Conservation (phyloP, 768 basidiomycete species). For the Suillus paluster region DNA sequence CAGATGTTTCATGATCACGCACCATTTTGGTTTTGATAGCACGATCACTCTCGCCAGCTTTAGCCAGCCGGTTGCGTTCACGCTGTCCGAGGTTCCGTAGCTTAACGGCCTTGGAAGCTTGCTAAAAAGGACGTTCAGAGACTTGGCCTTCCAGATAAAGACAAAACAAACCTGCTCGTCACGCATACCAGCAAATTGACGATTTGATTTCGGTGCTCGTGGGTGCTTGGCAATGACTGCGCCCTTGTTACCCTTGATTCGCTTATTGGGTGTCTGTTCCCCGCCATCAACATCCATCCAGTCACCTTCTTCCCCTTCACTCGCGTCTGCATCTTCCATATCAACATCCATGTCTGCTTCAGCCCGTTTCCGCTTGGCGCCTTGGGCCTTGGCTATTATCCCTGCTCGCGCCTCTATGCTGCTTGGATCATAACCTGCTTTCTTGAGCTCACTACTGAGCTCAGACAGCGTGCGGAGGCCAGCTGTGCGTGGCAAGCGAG, state of each 20-base stretch:
- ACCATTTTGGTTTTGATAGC: conserved; percentile 86
- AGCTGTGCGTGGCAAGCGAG: conserved; percentile 77
- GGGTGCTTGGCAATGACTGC: conserved; percentile 51
- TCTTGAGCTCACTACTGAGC: conserved; percentile 80
- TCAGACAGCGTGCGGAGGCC: conserved; percentile 70
- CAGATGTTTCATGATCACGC: conserved; percentile 23
- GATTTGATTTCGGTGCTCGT: conserved; percentile 69
- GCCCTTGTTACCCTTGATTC: conserved; percentile 65
- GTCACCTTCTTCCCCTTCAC: conserved; percentile 48
- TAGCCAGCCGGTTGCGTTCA: conserved; percentile 84
- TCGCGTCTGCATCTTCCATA: conserved; percentile 44
- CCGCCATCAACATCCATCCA: conserved; percentile 62
- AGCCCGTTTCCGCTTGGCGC: conserved; percentile 64
- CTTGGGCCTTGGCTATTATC: conserved; percentile 74
- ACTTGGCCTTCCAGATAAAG: conserved; percentile 7
- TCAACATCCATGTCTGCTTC: conserved; percentile 62
- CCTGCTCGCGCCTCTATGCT: conserved; percentile 88
- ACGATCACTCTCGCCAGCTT: conserved; percentile 90
- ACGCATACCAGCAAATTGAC: conserved; percentile 80
- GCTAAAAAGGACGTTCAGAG: conserved; percentile 45
- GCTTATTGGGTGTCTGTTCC: conserved; percentile 57
- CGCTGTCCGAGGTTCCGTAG: conserved; percentile 89
- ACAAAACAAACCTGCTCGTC: conserved; percentile 62
- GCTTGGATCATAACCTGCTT: conserved; percentile 88
- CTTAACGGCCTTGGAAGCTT: conserved; percentile 78